phyloP scores from a whole-genome alignment of 2,329 filamentous ascomycete genomes.

The Coleophoma eucalyptorum region DNA sequence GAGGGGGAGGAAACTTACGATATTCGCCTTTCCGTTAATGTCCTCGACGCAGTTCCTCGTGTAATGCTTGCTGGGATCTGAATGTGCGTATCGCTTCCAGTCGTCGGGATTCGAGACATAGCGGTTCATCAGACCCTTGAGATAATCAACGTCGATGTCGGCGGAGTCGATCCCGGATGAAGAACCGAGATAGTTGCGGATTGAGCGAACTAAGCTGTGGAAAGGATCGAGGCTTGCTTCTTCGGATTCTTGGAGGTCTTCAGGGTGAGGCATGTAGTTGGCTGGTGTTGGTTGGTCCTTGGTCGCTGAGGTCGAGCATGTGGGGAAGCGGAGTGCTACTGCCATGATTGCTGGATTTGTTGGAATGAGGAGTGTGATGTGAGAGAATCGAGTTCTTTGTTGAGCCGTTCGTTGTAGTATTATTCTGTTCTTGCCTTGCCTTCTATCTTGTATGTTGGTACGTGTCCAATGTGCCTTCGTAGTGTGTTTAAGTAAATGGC shows the following conservation, averaged over 20 bases:
- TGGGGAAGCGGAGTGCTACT: background rate
- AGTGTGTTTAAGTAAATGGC: too few species aligned
- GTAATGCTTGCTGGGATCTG: constrained; percentile 65
- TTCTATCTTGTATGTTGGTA: background rate
- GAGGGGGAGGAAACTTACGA: constrained; percentile 54
- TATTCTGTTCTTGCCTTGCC: background rate
- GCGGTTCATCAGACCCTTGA: background rate
- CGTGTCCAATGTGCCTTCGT: background rate
- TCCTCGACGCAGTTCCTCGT: constrained; percentile 77
- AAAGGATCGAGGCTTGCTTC: background rate
- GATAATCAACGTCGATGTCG: background rate
- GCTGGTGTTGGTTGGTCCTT: background rate
- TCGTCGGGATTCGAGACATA: constrained; percentile 30
- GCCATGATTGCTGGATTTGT: background rate
- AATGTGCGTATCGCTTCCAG: constrained; percentile 73
- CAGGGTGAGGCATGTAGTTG: background rate
- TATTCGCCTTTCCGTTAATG: constrained; percentile 52
- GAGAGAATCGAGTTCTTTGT: background rate
- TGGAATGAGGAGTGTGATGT: background rate
- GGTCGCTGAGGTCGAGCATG: background rate
- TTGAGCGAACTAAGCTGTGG: background rate
- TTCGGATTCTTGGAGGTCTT: too few species aligned
- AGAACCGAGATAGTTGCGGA: background rate
- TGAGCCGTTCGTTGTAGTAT: background rate
- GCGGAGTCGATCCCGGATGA: background rate